Base-by-base conservation (phyloP, 2,329 filamentous ascomycete genomes). In the Scedosporium boydii region DNA sequence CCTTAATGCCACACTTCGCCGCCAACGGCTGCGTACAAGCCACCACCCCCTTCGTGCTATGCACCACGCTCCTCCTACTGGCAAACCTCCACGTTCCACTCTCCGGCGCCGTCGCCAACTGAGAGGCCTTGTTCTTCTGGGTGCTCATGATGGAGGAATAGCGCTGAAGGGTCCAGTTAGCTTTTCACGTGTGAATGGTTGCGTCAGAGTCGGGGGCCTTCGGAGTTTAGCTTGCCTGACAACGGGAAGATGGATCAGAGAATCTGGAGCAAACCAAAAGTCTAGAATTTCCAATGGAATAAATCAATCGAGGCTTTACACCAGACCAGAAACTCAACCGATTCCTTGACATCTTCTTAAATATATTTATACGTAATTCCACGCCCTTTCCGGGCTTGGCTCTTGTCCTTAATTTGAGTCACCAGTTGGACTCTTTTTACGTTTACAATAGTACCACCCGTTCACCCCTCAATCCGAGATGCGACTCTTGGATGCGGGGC, bases 11-110 rank as follows among this genome's bases (percentile, higher is more conserved):
- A 64, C 92, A 96, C 75, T 90, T 90, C 26, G 90, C 89, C 5
- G 95, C 95, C 62, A 98, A 79, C 14, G 95, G 92, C 73, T 98
- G 93, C 1, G 91, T 90, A 72, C 89, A 96, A 10, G 93, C 84
- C 58, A 98, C 90, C 63, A 98, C 96, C 56, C 92, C 93, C 70
- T 93, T 88, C 4, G 90, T 93, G 73, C 91, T 96, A 73, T 98
- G 93, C 12, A 98, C 91, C 12, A 96, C 92, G 68, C 93, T 97
- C 65, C 95, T 82, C 46, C 93, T 53, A 23, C 63, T 63, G 10
- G 48, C 46, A 41, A 66, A 66, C 18, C n/a, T 18, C 21, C 55
- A 61, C 27, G 46, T 18, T 5, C 27, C 55, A 18, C 34, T 55
- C 51, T 55, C 6, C 51, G 51, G 12, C 51, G 21, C 5, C 48